phyloP scores from a whole-genome alignment of 352 stramenopile species.

The Bremia lactucae region DNA sequence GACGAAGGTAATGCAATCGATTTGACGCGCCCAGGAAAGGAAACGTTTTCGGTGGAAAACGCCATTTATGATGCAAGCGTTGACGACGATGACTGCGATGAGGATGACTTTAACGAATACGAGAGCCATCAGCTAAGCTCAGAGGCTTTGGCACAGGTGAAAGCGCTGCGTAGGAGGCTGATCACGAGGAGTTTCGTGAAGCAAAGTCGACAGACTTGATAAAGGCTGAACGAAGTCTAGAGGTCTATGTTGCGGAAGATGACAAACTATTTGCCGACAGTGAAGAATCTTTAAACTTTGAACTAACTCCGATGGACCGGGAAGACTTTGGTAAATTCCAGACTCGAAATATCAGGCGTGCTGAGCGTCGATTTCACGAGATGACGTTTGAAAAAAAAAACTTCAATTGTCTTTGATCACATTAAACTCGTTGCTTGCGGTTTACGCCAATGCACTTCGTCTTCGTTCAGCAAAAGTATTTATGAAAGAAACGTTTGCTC shows the following conservation, averaged over 20 bases:
- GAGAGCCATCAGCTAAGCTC: conserved; percentile 34
- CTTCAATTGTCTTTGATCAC: conserved; percentile 36
- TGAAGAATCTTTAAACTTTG: conserved; percentile 34
- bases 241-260: conserved; percentile 27
- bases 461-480: conserved; percentile 44
- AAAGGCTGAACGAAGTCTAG: conserved; percentile 21
- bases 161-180: conserved; percentile 25
- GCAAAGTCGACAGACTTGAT: conserved; percentile 20
- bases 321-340: conserved; percentile 61
- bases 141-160: conserved; percentile 21
- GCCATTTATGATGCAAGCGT: conserved; percentile 57
- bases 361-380: conserved; percentile 48
- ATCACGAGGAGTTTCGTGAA: conserved; percentile 29
- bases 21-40: conserved; percentile 51
- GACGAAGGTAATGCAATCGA: conserved; percentile 66
- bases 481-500: conserved; percentile 30
- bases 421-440: conserved; percentile 67
- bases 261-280: conserved; percentile 23
- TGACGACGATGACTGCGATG: conserved; percentile 37
- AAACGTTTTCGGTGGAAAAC: conserved; percentile 46
- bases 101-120: conserved; percentile 28
- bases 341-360: conserved; percentile 53
- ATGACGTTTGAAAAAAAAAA: conserved; percentile 39
- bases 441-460: conserved; percentile 70
- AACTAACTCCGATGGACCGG: conserved; percentile 46